Evolutionary conservation across 345 rosid genomes (phyloP).

Genomic region (Arabis hirsuta): DNA sequence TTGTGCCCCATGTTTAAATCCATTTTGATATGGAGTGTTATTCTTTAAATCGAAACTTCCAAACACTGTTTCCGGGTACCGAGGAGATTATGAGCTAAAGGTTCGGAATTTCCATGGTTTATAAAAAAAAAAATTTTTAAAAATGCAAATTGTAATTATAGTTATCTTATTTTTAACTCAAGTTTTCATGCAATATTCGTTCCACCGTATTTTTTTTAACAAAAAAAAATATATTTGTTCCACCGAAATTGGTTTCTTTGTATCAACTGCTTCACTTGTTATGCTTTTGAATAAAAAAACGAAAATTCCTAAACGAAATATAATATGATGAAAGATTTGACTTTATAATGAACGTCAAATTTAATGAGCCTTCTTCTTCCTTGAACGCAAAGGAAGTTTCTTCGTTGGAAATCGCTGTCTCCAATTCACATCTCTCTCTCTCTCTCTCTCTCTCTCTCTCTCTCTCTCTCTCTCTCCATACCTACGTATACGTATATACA

Average conservation of each 20-base stretch:
- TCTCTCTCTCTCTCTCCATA: constrained; percentile 36
- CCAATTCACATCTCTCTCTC: constrained; percentile 39
- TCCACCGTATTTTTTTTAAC: not conserved
- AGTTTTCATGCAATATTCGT: not conserved
- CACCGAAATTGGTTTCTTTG: not conserved
- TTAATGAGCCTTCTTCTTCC: constrained; percentile 53
- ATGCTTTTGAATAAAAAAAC: not conserved
- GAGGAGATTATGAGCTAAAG: too few relatives aligned
- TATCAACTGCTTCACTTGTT: not conserved
- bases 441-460: constrained; percentile 36
- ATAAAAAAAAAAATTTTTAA: too few relatives aligned
- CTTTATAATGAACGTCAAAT: constrained; percentile 40
- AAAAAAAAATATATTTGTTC: not conserved
- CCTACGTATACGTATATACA: constrained; percentile 24
- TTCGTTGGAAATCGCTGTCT: constrained; percentile 44
- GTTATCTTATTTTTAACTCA: not conserved
- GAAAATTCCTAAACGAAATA: not conserved
- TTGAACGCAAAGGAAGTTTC: constrained; percentile 76
- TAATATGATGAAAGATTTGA: constrained; percentile 52
- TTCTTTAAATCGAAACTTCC: too few relatives aligned
- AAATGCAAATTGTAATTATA: too few relatives aligned
- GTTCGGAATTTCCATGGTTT: too few relatives aligned
- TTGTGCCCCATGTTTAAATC: too few relatives aligned
- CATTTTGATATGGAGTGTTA: too few relatives aligned
- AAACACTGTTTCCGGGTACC: too few relatives aligned